These are phyloP conservation scores for Colletotrichum filicis DNA, from an alignment of 2,329 filamentous ascomycete genomes.

Conservation along the genomic window DNA sequence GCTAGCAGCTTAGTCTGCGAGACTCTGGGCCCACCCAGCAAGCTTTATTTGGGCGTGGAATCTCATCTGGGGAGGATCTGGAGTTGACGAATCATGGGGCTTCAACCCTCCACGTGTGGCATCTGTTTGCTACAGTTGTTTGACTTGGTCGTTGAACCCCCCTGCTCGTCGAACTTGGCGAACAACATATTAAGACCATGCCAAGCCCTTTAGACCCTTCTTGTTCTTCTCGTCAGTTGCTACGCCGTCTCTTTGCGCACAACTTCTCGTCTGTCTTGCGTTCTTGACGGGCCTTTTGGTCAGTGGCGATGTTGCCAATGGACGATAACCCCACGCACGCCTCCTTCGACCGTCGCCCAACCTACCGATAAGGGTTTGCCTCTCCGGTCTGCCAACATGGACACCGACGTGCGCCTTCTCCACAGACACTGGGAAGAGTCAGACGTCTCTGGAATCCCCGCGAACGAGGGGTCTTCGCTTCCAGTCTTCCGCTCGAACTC, in stretches of 20 bases:
- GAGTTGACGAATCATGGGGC: slow-evolving; percentile 23
- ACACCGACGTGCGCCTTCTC: not conserved
- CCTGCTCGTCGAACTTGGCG: slow-evolving; percentile 3
- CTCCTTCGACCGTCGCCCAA: slow-evolving; percentile 5
- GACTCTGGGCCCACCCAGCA: slow-evolving; percentile 5
- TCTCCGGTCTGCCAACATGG: slow-evolving; percentile 20
- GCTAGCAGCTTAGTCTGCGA: not conserved
- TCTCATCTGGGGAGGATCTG: slow-evolving; percentile 22
- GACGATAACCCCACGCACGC: slow-evolving; percentile 6
- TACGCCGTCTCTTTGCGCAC: slow-evolving; percentile 16
- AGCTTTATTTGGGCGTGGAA: slow-evolving; percentile 29
- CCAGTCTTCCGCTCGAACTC: not conserved
- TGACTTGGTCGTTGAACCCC: slow-evolving; percentile 19
- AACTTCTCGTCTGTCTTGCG: not conserved
- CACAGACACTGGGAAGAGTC: slow-evolving; percentile 5
- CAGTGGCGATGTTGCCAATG: not conserved
- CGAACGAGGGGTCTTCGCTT: not conserved
- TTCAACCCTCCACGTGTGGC: slow-evolving; percentile 26
- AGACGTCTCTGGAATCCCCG: slow-evolving; percentile 5
- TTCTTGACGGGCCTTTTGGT: not conserved
- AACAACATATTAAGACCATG: slow-evolving; percentile 21
- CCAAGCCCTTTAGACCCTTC: slow-evolving; percentile 24
- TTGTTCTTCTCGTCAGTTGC: slow-evolving; percentile 11
- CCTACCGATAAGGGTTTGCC: slow-evolving; percentile 20
- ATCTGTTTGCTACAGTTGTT: slow-evolving; percentile 20